A percentile compares a stretch with the other conserved stretches of the same genome.
These are phyloP conservation scores for Zymoseptoria passerinii DNA, from an alignment of 2,329 filamentous ascomycete species.

Conservation along the genomic window DNA sequence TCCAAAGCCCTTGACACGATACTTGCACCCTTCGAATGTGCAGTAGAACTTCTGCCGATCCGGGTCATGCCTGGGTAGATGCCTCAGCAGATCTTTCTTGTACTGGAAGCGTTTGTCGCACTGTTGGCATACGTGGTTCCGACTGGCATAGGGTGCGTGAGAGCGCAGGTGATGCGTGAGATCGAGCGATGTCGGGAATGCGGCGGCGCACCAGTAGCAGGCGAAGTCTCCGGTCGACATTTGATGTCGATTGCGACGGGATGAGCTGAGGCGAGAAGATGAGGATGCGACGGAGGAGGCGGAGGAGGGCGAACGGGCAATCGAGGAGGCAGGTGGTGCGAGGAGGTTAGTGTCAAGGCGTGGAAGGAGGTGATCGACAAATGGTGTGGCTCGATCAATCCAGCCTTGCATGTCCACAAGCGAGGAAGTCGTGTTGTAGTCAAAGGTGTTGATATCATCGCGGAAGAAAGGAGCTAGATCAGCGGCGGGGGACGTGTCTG, in stretches of 20 bases:
- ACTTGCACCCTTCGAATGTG: conserved; percentile 13
- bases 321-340: conserved; percentile 4
- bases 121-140: conserved; percentile 13
- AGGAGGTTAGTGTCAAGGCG: conserved; percentile 11
- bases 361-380: conserved; percentile 7
- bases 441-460: not conserved
- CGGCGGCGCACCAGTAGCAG: conserved; percentile 13
- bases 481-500: not conserved
- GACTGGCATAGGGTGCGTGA: conserved; percentile 13
- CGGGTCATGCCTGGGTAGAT: conserved; percentile 16
- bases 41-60: conserved; percentile 15
- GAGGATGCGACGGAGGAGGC: conserved; percentile 15
- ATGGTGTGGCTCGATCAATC: conserved; percentile 7
- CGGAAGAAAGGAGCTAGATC: not conserved
- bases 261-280: not conserved
- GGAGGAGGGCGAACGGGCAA: conserved; percentile 13
- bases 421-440: not conserved
- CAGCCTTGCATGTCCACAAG: conserved; percentile 11
- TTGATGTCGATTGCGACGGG: conserved; percentile 8
- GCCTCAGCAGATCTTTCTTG: conserved; percentile 14
- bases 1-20: conserved; percentile 14
- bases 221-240: conserved; percentile 9
- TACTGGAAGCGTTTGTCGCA: conserved; percentile 20
- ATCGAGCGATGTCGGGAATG: conserved; percentile 13
- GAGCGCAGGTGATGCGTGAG: conserved; percentile 17